A percentile compares a stretch with the other conserved stretches of the same genome.
Evolutionary conservation across 2,329 filamentous ascomycete genomes (phyloP).

Genomic region (Claviceps pazoutovae): DNA sequence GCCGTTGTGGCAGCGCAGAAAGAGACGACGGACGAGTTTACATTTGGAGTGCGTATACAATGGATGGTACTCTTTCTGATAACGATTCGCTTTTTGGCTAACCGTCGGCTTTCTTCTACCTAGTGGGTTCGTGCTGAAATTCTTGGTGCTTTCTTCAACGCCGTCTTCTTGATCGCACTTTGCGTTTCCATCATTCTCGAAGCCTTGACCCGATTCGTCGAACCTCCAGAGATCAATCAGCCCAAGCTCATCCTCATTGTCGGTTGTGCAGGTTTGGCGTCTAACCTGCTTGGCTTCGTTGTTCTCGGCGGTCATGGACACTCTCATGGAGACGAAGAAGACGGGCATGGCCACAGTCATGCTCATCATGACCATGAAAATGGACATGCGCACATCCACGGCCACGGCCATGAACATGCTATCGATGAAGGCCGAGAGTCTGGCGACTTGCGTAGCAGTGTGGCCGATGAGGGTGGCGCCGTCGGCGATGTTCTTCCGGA

Average conservation of each 20-base stretch:
- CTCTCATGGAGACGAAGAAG: conserved; percentile 49
- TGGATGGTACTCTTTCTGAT: neutral
- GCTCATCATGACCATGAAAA: conserved; percentile 30
- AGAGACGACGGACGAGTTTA: conserved; percentile 79
- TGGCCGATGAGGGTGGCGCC: conserved; percentile 44
- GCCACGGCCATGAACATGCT: conserved; percentile 21
- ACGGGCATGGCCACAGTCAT: conserved; percentile 37
- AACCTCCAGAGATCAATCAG: conserved; percentile 75
- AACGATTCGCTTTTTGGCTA: conserved; percentile 7
- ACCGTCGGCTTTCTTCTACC: conserved; percentile 4
- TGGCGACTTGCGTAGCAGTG: conserved; percentile 22
- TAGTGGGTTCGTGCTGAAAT: conserved; percentile 97
- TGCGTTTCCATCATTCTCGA: conserved; percentile 95
- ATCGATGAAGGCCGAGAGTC: conserved; percentile 39
- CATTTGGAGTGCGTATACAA: conserved; percentile 61
- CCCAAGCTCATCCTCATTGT: conserved; percentile 82
- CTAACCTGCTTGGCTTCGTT: conserved; percentile 78
- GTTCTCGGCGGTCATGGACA: conserved; percentile 92
- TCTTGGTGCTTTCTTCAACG: conserved; percentile 88
- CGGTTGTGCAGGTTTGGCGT: conserved; percentile 70
- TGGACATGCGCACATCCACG: conserved; percentile 25
- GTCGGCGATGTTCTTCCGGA: conserved; percentile 50
- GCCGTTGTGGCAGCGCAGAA: conserved; percentile 81
- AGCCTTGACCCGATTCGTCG: conserved; percentile 80
- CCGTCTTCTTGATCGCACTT: conserved; percentile 90